Evolutionary conservation across 2,329 filamentous ascomycete species (phyloP), one percentile per base, ranked within the genome.

Genomic region (Epichloe elymi): DNA sequence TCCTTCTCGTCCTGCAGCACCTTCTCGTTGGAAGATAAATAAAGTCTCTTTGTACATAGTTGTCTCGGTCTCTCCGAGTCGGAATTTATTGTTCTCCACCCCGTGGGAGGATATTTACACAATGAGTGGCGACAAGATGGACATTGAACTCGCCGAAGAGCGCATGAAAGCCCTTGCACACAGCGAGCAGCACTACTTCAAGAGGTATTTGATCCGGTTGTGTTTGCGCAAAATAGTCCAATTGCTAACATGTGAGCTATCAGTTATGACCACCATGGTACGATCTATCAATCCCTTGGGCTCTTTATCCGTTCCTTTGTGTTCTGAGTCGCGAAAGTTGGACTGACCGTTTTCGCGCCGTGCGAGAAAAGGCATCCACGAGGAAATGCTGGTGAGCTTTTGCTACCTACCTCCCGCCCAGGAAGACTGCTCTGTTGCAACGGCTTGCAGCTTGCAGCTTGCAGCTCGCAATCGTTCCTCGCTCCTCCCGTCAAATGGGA

Each of bases 111-210:
- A n/a, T 33, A 49, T 48, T 43, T 39, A 35, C 51, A 69, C 54
- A 36, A 76, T 77, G 74, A 67, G 64, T 59, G 69, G 71, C 59
- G 70, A 72, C 54, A 74, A 73, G 55, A 80, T 78, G 75, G 78
- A 80, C 43, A 71, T 81, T 53, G 78, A 79, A 63, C 66, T 71
- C 58, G 79, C 78, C 46, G 79, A 83, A 72, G 67, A 76, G 65
- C 73, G 74, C 69, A 76, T 86, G 69, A 82, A 83, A 66, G 68
- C 73, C 61, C 83, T 95, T 79, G 85, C 87, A 67, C 90, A 95
- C 74, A 93, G 90, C 57, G 93, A 98, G 77, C 89, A 94, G 70
- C 93, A 97, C 71, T 98, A 97, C 77, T 97, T 97, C 76, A 97
- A 96, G 74, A 95, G 89, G 90, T 94, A 54, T 56, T 61, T 67